These are phyloP conservation scores for Beauveria rudraprayagi DNA, from an alignment of 2,329 filamentous ascomycete species.

Conservation along the genomic window DNA sequence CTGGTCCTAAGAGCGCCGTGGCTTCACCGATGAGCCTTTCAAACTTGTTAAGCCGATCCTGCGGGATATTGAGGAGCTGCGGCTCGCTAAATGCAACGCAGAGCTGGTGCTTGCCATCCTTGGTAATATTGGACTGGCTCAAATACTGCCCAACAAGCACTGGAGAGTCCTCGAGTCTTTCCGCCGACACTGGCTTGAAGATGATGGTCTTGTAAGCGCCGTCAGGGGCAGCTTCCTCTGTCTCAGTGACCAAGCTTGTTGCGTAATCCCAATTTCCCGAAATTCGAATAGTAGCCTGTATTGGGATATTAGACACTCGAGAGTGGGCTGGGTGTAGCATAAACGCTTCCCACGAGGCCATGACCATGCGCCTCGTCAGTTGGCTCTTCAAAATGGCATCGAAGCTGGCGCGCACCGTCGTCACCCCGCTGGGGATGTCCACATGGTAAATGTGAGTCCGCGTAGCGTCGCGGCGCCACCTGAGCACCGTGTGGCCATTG, in stretches of 20 bases:
- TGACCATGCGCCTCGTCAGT: constrained; percentile 7
- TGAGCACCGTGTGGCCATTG: not conserved
- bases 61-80: not conserved
- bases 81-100: constrained; percentile 4
- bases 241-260: not conserved
- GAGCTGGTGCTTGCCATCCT: constrained; percentile 9
- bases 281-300: constrained; percentile 7
- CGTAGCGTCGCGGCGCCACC: constrained; percentile 7
- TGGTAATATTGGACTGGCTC: not conserved
- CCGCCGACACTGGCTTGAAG: not conserved
- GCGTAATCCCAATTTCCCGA: constrained; percentile 3
- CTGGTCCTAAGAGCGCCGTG: not conserved
- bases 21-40: constrained; percentile 1
- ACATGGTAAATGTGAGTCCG: constrained; percentile 7
- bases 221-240: not conserved
- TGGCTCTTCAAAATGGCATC: constrained; percentile 6
- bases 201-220: not conserved
- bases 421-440: not conserved
- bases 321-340: constrained; percentile 6
- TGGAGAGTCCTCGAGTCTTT: constrained; percentile 11
- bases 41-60: constrained; percentile 4
- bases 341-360: constrained; percentile 7
- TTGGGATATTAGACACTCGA: not conserved
- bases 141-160: constrained; percentile 7
- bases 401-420: constrained; percentile 5